A percentile compares a stretch with the other conserved stretches of the same genome.
Conservation (phyloP, 768 basidiomycete species). For the Leccinum boreale region DNA sequence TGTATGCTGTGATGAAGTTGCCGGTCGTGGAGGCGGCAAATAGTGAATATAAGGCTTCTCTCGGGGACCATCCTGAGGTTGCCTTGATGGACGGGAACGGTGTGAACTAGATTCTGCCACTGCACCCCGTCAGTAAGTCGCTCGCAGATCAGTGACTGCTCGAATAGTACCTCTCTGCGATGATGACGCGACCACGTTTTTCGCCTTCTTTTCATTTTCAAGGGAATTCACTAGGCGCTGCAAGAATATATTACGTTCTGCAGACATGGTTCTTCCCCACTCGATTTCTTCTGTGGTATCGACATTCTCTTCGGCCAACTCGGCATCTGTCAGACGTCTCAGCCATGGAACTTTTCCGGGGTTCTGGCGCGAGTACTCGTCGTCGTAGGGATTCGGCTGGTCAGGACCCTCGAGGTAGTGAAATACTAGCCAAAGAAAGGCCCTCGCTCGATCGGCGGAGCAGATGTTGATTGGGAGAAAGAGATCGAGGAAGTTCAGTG, state of each 20-base stretch:
- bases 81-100: slow-evolving; percentile 26
- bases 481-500: slow-evolving; percentile 75
- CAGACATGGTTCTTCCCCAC: slow-evolving; percentile 75
- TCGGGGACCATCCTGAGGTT: slow-evolving; percentile 21
- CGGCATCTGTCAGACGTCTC: slow-evolving; percentile 50
- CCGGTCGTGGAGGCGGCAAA: slow-evolving; percentile 27
- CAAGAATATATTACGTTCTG: slow-evolving; percentile 66
- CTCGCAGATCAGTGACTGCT: not conserved
- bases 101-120: slow-evolving; percentile 22
- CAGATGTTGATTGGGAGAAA: slow-evolving; percentile 76
- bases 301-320: slow-evolving; percentile 66
- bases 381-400: slow-evolving; percentile 70
- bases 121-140: slow-evolving; percentile 14
- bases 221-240: slow-evolving; percentile 60
- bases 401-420: slow-evolving; percentile 72
- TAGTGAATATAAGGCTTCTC: slow-evolving; percentile 36
- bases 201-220: slow-evolving; percentile 50
- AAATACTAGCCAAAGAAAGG: slow-evolving; percentile 82
- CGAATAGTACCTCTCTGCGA: slow-evolving; percentile 22
- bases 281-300: slow-evolving; percentile 75
- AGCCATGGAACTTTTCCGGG: slow-evolving; percentile 65
- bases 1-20: slow-evolving; percentile 9
- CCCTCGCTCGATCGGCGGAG: slow-evolving; percentile 69
- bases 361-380: slow-evolving; percentile 55
- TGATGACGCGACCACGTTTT: slow-evolving; percentile 32